Base-by-base conservation (phyloP, 208 protist genomes). In the Crithidia bombi region DNA sequence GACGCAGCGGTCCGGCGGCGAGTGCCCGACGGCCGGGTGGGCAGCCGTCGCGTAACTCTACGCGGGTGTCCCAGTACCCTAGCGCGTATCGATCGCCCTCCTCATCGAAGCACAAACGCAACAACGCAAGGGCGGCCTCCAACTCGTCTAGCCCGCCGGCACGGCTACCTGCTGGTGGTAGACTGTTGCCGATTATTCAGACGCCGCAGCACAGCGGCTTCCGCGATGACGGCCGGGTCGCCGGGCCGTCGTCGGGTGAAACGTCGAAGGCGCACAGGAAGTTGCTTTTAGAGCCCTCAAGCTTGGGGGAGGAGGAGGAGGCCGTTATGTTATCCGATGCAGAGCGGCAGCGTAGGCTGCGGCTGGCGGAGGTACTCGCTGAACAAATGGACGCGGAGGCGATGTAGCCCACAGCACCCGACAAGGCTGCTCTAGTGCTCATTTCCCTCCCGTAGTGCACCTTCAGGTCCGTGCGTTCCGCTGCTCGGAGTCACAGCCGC, bases 311-410 rank as follows among this genome's bases (percentile, higher is more conserved):
- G 14, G 30, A n/a, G 1, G 39, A 62, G 30, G 52, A 46, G 33
- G 33, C n/a, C 4, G 61, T 0, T 3, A 39, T n/a, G 2, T n/a
- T 35, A 7, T n/a, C 0, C 11, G 52, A 56, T 28, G 19, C 43
- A 33, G 43, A 63, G 50, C 70, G 63, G 9, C 51, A 69, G 46
- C 70, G 64, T 14, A 62, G 63, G 2, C 63, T 70, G 1, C 56
- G 38, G 0, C n/a, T 49, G 21, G 47, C 63, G 30, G 63, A 61
- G 7, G 36, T 52, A 32, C 55, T 76, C 14, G 56, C 70, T 3
- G 17, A 19, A 2, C 26, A 64, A 6, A 67, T 62, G 51, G 59
- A 65, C 25, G 47, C 58, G 1, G 59, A 39, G n/a, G 30, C 7
- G 36, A n/a, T 67, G 32, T 67, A 52, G 52, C n/a, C n/a, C n/a